Conservation (phyloP, 129 eudicot species). For the Erigeron canadensis region DNA sequence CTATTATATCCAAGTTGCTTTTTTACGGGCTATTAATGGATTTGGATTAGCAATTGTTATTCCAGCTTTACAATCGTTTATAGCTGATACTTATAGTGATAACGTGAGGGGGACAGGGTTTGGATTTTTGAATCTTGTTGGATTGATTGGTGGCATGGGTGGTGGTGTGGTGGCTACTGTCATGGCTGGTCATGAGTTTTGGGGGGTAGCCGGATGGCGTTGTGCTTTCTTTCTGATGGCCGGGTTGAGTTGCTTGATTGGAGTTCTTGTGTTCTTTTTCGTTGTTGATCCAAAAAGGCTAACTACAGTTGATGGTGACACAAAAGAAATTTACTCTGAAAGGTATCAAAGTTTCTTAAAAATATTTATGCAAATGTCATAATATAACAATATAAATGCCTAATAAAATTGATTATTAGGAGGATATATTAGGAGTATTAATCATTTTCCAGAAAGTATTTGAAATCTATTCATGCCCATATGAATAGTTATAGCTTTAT, state of each 20-base stretch:
- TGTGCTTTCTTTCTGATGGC: conserved; percentile 80
- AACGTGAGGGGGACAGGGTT: conserved; percentile 79
- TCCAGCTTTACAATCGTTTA: conserved; percentile 89
- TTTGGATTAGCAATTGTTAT: conserved; percentile 91
- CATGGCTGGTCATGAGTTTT: conserved; percentile 86
- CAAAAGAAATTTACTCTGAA: conserved; percentile 30
- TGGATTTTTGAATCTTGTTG: conserved; percentile 76
- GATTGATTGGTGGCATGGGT: conserved; percentile 86
- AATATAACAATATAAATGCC: too few species aligned
- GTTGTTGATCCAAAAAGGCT: conserved; percentile 79
- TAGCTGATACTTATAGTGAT: conserved; percentile 86
- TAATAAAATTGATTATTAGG: too few species aligned
- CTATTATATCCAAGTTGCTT: conserved; percentile 66
- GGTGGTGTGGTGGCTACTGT: conserved; percentile 93
- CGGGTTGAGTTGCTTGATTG: conserved; percentile 63
- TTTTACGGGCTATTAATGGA: conserved; percentile 89
- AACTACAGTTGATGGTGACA: conserved; percentile 19
- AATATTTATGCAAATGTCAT: too few species aligned
- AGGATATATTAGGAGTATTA: too few species aligned
- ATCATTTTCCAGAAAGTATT: too few species aligned
- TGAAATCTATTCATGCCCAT: too few species aligned
- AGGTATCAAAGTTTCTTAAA: conserved; percentile 44
- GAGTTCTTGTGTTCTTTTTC: conserved; percentile 59
- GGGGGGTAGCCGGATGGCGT: conserved; percentile 95
- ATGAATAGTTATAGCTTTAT: too few species aligned